phyloP scores from a whole-genome alignment of 1,284 basidiomycete species.

The Puccinia hordei region DNA sequence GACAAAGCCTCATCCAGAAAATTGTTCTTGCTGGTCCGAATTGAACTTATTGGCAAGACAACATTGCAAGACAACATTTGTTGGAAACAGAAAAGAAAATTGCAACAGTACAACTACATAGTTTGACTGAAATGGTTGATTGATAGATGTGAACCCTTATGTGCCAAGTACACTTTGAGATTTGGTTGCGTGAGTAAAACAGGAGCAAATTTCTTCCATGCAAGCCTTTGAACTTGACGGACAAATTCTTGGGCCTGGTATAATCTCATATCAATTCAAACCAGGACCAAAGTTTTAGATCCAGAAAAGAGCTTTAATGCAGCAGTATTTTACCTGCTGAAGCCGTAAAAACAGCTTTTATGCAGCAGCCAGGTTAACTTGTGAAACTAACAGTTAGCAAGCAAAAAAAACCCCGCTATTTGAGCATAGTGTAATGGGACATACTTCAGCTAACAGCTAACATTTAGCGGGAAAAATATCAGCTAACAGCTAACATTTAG shows the following conservation, averaged over 20 bases:
- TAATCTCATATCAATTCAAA: neutral
- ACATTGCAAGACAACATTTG: neutral
- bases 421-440: too few species aligned
- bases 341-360: too few species aligned
- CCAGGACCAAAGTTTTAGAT: neutral
- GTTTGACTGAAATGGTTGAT: neutral
- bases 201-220: neutral
- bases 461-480: too few species aligned
- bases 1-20: too few species aligned
- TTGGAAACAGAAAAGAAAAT: neutral
- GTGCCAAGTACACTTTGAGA: neutral
- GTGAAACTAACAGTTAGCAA: too few species aligned
- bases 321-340: too few species aligned
- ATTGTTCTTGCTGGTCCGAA: too few species aligned
- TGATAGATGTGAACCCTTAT: neutral
- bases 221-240: neutral
- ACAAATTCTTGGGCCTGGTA: neutral
- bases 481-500: too few species aligned
- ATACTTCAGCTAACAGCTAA: too few species aligned
- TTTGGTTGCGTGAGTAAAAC: neutral
- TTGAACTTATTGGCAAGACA: neutral
- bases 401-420: too few species aligned
- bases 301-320: neutral
- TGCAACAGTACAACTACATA: neutral
- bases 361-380: too few species aligned